Base-by-base conservation (phyloP, 2,329 filamentous ascomycete genomes). In the Fusarium coicis region DNA sequence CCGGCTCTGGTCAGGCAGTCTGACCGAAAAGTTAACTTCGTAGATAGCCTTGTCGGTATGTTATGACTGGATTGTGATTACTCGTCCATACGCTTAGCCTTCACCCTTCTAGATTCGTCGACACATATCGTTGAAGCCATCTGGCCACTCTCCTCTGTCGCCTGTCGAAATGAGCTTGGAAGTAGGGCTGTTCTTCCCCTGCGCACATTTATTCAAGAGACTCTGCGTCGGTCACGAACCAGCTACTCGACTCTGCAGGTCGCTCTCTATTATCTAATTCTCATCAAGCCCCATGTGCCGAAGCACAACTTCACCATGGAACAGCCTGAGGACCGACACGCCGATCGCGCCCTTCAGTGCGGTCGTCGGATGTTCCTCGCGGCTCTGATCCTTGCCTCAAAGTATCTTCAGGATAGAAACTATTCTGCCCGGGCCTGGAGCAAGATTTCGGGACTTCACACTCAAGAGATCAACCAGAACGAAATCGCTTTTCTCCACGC, bases 171-270 rank as follows among this genome's bases (percentile, higher is more conserved):
- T 77, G 93, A 96, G 80, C 85, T 89, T 73, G 91, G 90, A 67
- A 88, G 88, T 80, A 94, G 93, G 81, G 91, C 93, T 58, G 93
- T 98, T 69, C 86, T 99, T 74, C 95, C 96, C 67, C 87, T 99
- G 78, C 93, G 95, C 76, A 97, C 93, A 60, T 99, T 98, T 81
- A 98, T 99, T 78, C 95, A 98, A 84, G 96, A 98, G 87, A 98
- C 96, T 26, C 87, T 99, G 74, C 93, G 95, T 77, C 91, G 96
- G 78, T 99, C 96, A 68, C 92, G 96, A 78, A 97, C 96, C 47
- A 98, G 95, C 85, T 99, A 98, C 85, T 98, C 96, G 66, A 99
- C 96, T 36, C 86, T 99, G 61, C 96, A 98, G 84, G 96, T 99
- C 68, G 96, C 96, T 32, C 87, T 99, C 71, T 99, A 98, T 83